Percentiles rank a stretch among this genome's conserved stretches.
phyloP scores from a whole-genome alignment of 306 rosid species.

The Arachis hypogaea region DNA sequence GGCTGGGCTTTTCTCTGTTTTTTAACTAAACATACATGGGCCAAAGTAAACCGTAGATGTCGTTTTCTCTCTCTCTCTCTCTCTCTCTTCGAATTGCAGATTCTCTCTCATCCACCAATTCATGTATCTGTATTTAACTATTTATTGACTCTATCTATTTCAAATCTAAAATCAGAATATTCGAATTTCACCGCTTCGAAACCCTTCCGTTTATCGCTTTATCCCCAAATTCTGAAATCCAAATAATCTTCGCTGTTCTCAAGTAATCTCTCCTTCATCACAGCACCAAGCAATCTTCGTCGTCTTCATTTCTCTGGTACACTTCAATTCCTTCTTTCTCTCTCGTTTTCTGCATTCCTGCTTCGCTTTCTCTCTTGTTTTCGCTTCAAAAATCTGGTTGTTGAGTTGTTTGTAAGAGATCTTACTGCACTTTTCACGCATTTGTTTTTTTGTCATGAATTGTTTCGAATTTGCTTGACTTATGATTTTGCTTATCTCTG shows the following conservation, averaged over 20 bases:
- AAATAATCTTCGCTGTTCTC: conserved; percentile 6
- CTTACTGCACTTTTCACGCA: not conserved
- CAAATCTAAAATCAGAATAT: conserved; percentile 43
- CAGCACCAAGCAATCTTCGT: not conserved
- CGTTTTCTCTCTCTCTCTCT: not conserved
- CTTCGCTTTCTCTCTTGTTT: conserved; percentile 4
- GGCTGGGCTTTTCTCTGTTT: not conserved
- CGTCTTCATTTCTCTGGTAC: conserved; percentile 28
- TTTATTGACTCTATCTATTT: not conserved
- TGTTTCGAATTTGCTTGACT: not conserved
- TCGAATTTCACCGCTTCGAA: conserved; percentile 48
- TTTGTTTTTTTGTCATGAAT: not conserved
- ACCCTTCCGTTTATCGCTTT: not conserved
- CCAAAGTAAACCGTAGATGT: not conserved
- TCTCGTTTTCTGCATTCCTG: not conserved
- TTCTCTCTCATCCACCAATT: conserved; percentile 25
- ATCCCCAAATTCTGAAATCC: conserved; percentile 41
- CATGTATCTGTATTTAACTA: not conserved
- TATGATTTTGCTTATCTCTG: conserved; percentile 16
- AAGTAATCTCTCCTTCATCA: not conserved
- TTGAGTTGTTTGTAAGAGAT: not conserved
- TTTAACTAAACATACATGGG: too few species aligned
- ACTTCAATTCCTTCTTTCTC: not conserved
- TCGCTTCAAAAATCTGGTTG: not conserved
- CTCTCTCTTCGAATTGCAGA: too few species aligned